Conservation (phyloP, 1,284 basidiomycete species). For the Fomitopsis pinicola region DNA sequence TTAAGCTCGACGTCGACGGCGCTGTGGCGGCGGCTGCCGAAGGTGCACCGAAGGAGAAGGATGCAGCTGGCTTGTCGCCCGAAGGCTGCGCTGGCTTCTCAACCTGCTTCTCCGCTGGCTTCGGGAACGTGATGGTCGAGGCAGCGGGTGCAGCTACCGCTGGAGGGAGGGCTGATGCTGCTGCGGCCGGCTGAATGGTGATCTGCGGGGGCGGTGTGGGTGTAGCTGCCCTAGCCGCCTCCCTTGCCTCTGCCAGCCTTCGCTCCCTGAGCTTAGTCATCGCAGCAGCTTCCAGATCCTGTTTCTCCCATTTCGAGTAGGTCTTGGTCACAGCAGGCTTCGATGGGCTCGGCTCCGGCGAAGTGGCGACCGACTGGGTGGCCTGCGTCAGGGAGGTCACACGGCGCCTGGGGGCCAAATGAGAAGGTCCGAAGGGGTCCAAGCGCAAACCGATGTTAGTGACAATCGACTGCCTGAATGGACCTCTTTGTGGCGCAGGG, state of each 20-base stretch:
- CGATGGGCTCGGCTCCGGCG: conserved; percentile 38
- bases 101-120: conserved; percentile 7
- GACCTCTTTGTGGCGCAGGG: conserved; percentile 27
- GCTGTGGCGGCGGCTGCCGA: conserved; percentile 2
- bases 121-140: background rate
- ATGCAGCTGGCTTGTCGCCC: background rate
- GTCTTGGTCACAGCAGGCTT: conserved; percentile 44
- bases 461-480: conserved; percentile 42
- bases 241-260: conserved; percentile 20
- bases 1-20: background rate
- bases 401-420: conserved; percentile 28
- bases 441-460: conserved; percentile 34
- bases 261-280: conserved; percentile 43
- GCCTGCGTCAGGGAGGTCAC: conserved; percentile 31
- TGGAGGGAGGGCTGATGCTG: conserved; percentile 14
- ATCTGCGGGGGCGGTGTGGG: conserved; percentile 3
- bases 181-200: conserved; percentile 3
- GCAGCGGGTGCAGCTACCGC: background rate
- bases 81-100: conserved; percentile 9
- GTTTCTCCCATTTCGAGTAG: conserved; percentile 79
- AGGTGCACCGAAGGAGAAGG: conserved; percentile 9
- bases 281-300: conserved; percentile 74
- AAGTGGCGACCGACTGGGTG: conserved; percentile 28
- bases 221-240: conserved; percentile 7
- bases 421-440: conserved; percentile 34